Percentiles rank a stretch among this genome's conserved stretches.
These are phyloP conservation scores for Pseudomassariella vexata DNA, from an alignment of 2,329 filamentous ascomycete species.

Conservation along the genomic window DNA sequence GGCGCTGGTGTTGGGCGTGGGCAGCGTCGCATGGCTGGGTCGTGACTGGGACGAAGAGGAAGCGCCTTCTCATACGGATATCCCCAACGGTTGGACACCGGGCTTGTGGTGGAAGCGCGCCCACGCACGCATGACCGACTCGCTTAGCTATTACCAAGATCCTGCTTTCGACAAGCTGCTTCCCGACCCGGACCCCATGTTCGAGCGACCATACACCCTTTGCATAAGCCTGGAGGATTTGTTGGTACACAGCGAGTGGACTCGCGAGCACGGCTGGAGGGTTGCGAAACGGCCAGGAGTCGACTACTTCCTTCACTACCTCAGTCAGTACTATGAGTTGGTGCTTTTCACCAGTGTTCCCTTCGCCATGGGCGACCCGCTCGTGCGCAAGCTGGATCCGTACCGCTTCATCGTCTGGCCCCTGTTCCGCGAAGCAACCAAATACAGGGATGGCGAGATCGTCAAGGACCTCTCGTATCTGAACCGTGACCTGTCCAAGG, in stretches of 20 bases:
- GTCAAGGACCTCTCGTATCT: constrained; percentile 99
- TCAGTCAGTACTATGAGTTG: constrained; percentile 96
- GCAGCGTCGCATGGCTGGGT: constrained; percentile 68
- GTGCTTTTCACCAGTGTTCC: constrained; percentile 92
- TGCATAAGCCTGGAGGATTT: constrained; percentile 91
- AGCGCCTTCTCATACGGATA: constrained; percentile 59
- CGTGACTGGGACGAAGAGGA: constrained; percentile 85
- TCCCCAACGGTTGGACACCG: constrained; percentile 74
- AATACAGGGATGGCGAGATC: constrained; percentile 92
- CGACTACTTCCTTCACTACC: constrained; percentile 95
- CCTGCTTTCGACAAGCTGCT: constrained; percentile 91
- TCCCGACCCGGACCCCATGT: constrained; percentile 71
- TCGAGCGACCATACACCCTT: constrained; percentile 84
- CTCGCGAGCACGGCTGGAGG: constrained; percentile 88
- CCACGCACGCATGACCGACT: constrained; percentile 66
- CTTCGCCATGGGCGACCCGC: constrained; percentile 75
- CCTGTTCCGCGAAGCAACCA: constrained; percentile 91
- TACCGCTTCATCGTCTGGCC: constrained; percentile 95
- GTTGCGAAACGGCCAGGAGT: constrained; percentile 90
- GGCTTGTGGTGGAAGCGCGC: constrained; percentile 75
- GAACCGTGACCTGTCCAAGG: constrained; percentile 92
- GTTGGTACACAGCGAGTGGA: constrained; percentile 92
- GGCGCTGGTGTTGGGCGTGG: constrained; percentile 49
- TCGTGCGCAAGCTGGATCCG: constrained; percentile 90
- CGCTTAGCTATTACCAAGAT: constrained; percentile 90